Evolutionary conservation across 306 rosid species (phyloP), one percentile per base, ranked within the genome.

Genomic region (Senna siamea): DNA sequence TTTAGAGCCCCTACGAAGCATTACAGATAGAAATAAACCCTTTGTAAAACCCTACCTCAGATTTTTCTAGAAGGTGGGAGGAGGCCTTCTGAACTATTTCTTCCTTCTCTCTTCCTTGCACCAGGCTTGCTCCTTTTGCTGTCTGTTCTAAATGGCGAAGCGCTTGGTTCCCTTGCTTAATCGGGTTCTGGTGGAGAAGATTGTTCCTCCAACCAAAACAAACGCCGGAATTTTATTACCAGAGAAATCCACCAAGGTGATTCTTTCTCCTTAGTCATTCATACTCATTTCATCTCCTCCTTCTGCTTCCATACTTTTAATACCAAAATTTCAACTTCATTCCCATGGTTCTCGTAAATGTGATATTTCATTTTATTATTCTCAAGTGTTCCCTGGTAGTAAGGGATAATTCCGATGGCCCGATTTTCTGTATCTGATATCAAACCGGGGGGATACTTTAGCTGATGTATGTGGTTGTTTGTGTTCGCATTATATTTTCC

Each of bases 81-180:
- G 3, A 34, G 17, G 15, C 50, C 26, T 35, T 60, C n/a, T 18
- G 1, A 2, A 55, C 41, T 30, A 56, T 12, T 56, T 12, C 13
- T 50, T 43, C 34, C 9, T 14, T 40, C 59, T 57, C 44, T 58
- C 58, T 58, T 2, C 34, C 10, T 58, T 12, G 9, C 23, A 9
- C 23, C 10, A 12, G n/a, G 7, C 47, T 10, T 28, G 13, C 37
- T 37, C 11, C 47, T 50, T 7, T 48, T 44, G 55, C 19, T 1
- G 0, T 30, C 20, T 43, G 46, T 22, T 56, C 54, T 13, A 22
- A 74, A 91, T 91, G 97, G 94, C 94, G 71, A 87, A 76, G 78
- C 94, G 97, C 48, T 78, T 91, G 78, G 68, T 87, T 55, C 97
- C 97, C 1, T 76, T 87, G n/a, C 78, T 91, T 77, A 86, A 91